Evolutionary conservation across 2,329 filamentous ascomycete genomes (phyloP), one percentile per base, ranked within the genome.

Genomic region (Rachicladosporium sp.): DNA sequence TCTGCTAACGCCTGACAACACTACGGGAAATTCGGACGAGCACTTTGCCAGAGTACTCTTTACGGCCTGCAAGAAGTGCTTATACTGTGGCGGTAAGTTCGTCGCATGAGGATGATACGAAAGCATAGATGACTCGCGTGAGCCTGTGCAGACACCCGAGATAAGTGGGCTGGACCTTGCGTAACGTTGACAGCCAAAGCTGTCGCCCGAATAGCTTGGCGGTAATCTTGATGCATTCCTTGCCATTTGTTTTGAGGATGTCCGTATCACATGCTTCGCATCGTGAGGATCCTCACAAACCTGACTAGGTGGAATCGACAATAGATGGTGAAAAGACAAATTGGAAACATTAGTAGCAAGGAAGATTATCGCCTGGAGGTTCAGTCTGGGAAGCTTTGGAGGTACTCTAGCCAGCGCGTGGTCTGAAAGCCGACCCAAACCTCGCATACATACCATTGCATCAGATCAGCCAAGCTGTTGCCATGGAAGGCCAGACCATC

Each of bases 71-170:
- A 50, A 59, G 43, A 46, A 48, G 29, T 63, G 60, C 42, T 41
- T 60, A 32, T 59, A 58, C 45, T 63, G 60, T 42, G 60, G 60
- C 33, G 59, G 59, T 29, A 59, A 55, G 44, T 61, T 58, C 44
- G 47, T 52, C 12, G 49, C 51, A 32, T 60, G 46, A 46, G 23
- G 23, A 27, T 27, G 7, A 27, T 27, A 8, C 23, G 7, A 7
- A 27, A 7, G 23, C 15, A 19, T 19, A 19, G 15, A 19, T 19
- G 15, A 19, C 15, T 19, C 15, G 15, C 15, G 5, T 19, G 15
- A 19, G 15, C 33, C 2, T 27, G 2, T 27, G 23, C 7, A 8
- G 23, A 27, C 7, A 27, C 23, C 23, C 23, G 23, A 27, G 7
- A 27, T 4, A 21, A 21, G 10, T 27, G 10, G 33, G 29, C 8